Percentiles rank a stretch among this genome's conserved stretches.
Conservation (phyloP, 306 rosid genomes). For the Prunus persica region Prunus_persica_NCBIv2 NC_034012.1:13370501-13371000, state of each 20-base stretch:
- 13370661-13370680: background rate
- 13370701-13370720: too few species aligned
- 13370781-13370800: background rate
- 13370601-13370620: constrained; percentile 8
- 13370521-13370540: constrained; percentile 85
- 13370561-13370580: constrained; percentile 84
- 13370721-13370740: too few species aligned
- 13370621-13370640: background rate
- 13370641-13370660: background rate
- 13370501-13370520: constrained; percentile 87
- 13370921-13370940: background rate
- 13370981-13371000: background rate
- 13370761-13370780: background rate
- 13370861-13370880: background rate
- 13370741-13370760: background rate
- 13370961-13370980: background rate
- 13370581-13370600: constrained; percentile 40
- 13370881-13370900: background rate
- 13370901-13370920: background rate
- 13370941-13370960: background rate
- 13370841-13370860: background rate
- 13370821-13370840: background rate
- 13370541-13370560: constrained; percentile 88
- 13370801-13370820: background rate
- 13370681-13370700: too few species aligned